Conservation (phyloP, 257 asterid genomes). For the Ilex aquifolium region DNA sequence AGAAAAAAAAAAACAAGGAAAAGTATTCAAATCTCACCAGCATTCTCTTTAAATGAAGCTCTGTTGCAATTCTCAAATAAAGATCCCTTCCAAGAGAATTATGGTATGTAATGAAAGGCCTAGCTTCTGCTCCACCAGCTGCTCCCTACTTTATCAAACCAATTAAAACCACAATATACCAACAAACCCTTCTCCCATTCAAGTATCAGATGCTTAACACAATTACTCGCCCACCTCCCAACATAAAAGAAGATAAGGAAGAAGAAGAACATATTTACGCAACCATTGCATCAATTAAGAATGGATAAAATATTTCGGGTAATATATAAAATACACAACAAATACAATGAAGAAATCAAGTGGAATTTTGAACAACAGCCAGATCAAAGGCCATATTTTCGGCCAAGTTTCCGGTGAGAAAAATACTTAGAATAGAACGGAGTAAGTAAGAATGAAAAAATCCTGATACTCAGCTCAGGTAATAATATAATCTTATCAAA, state of each 20-base stretch:
- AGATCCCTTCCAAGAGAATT: conserved; percentile 99
- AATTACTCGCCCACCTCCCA: neutral
- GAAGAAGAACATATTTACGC: neutral
- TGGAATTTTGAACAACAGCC: no score
- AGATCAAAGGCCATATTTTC: no score
- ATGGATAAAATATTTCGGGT: no score
- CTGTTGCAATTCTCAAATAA: conserved; percentile 94
- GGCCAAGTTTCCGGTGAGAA: no score
- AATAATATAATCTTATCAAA: no score
- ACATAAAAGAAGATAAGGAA: neutral
- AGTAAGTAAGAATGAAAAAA: no score
- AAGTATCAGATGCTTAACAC: neutral
- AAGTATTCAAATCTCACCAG: conserved; percentile 44
- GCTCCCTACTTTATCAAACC: conserved; percentile 67
- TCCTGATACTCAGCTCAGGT: no score
- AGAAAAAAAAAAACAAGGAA: neutral
- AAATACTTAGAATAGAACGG: no score
- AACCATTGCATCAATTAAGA: no score
- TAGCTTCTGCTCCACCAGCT: conserved; percentile 99
- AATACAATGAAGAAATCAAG: no score
- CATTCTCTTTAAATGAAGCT: conserved; percentile 98
- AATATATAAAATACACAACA: no score
- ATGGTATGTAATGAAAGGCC: conserved; percentile 93
- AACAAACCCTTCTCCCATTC: neutral
- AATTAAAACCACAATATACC: conserved; percentile 12